Conservation (phyloP, 441 rosid genomes). For the Pelargonium citronellum region DNA sequence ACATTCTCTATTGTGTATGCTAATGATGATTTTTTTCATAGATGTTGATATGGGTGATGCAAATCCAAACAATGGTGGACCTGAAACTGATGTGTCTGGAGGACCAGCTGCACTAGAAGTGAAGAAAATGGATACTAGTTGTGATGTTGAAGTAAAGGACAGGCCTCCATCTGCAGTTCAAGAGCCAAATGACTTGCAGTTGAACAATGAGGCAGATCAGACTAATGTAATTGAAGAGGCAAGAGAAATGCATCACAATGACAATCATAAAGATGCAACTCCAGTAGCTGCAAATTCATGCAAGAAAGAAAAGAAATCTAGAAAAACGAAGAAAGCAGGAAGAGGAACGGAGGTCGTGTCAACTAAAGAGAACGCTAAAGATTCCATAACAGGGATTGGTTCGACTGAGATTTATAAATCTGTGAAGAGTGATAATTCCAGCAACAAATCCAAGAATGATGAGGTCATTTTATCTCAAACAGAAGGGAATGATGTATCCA, state of each 20-base stretch:
- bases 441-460: background rate
- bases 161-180: background rate
- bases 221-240: background rate
- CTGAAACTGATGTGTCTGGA: background rate
- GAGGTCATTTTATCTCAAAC: background rate
- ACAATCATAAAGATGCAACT: background rate
- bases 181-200: background rate
- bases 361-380: background rate
- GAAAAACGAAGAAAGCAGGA: background rate
- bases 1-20: background rate
- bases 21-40: background rate
- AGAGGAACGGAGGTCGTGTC: no score
- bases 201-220: background rate
- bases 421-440: no score
- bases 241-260: background rate
- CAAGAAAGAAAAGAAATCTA: background rate
- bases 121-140: background rate
- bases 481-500: background rate
- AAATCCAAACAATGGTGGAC: background rate
- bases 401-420: no score
- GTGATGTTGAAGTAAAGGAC: background rate
- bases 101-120: background rate
- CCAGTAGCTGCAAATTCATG: background rate
- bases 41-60: background rate
- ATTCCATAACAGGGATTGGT: background rate